phyloP scores from a whole-genome alignment of 1,284 basidiomycete species.

The Sanghuangporus baumii region DNA sequence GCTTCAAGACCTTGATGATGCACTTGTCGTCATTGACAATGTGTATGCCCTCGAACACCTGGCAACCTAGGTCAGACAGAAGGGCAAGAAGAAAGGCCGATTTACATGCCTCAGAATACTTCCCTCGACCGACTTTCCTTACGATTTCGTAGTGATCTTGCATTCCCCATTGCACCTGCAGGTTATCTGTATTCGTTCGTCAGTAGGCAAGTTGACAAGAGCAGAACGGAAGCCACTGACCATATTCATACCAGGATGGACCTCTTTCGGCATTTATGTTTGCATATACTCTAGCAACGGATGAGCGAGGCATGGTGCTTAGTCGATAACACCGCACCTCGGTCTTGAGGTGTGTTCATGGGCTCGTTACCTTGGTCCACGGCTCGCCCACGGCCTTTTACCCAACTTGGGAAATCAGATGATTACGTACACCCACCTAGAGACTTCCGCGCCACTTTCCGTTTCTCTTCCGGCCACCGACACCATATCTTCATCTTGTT shows the following conservation, averaged over 20 bases:
- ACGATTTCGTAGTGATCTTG: slow-evolving; percentile 82
- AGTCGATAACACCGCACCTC: no score
- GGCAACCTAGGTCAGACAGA: not conserved
- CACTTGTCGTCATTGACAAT: slow-evolving; percentile 74
- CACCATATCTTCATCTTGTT: no score
- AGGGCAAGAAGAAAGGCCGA: not conserved
- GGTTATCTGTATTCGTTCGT: slow-evolving; percentile 45
- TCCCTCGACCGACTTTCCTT: slow-evolving; percentile 73
- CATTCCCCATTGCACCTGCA: slow-evolving; percentile 67
- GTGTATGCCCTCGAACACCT: slow-evolving; percentile 86
- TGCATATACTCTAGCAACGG: slow-evolving; percentile 44
- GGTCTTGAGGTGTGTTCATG: no score
- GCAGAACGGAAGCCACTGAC: slow-evolving; percentile 25
- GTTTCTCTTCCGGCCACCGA: no score
- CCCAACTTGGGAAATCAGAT: no score
- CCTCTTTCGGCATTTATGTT: slow-evolving; percentile 43
- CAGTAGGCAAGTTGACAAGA: not conserved
- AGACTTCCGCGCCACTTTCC: no score
- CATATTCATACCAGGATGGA: slow-evolving; percentile 47
- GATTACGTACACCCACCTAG: no score
- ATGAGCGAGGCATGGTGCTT: slow-evolving; percentile 12
- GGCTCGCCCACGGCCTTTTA: no score
- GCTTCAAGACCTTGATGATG: slow-evolving; percentile 88
- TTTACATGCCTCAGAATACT: slow-evolving; percentile 62
- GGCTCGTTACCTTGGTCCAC: no score